A percentile compares a stretch with the other conserved stretches of the same genome.
These are phyloP conservation scores for Chenopodium berlandieri DNA, from an alignment of 148 eudicot genomes.

Conservation along the genomic window DNA sequence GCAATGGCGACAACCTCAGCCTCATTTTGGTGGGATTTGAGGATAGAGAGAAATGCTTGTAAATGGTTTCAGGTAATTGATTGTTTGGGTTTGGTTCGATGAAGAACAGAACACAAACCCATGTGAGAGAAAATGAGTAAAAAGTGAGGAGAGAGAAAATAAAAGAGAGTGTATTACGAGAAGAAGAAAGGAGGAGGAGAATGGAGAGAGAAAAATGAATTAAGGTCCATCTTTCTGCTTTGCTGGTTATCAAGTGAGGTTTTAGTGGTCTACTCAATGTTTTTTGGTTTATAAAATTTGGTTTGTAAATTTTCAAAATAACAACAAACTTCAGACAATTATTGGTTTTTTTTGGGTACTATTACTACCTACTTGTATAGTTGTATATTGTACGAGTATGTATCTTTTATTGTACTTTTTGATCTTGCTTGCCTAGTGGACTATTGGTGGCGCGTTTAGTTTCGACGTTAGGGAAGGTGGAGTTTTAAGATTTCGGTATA, in stretches of 20 bases:
- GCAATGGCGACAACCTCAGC: background rate
- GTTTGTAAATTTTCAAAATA: background rate
- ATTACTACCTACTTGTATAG: too few species aligned
- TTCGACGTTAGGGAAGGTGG: too few species aligned
- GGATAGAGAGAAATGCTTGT: background rate
- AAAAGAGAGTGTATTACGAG: slow-evolving; percentile 15
- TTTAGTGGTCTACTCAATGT: background rate
- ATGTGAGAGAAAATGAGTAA: slow-evolving; percentile 8
- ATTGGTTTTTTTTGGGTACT: background rate
- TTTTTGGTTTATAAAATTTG: background rate
- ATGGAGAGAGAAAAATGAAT: background rate
- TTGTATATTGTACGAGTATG: too few species aligned
- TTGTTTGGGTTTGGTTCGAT: background rate
- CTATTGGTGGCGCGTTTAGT: too few species aligned
- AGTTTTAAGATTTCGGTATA: too few species aligned
- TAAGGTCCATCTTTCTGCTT: background rate
- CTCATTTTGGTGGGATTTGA: background rate
- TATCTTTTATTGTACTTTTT: too few species aligned
- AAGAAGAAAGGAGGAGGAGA: background rate
- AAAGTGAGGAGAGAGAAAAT: background rate
- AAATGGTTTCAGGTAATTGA: too few species aligned
- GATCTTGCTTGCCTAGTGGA: too few species aligned
- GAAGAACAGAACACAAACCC: slow-evolving; percentile 23
- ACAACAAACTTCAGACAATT: background rate
- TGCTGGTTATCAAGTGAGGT: slow-evolving; percentile 15